Percentiles rank a stretch among this genome's conserved stretches.
Evolutionary conservation across 768 basidiomycete species (phyloP).

Genomic region (Psilocybe cubensis): DNA sequence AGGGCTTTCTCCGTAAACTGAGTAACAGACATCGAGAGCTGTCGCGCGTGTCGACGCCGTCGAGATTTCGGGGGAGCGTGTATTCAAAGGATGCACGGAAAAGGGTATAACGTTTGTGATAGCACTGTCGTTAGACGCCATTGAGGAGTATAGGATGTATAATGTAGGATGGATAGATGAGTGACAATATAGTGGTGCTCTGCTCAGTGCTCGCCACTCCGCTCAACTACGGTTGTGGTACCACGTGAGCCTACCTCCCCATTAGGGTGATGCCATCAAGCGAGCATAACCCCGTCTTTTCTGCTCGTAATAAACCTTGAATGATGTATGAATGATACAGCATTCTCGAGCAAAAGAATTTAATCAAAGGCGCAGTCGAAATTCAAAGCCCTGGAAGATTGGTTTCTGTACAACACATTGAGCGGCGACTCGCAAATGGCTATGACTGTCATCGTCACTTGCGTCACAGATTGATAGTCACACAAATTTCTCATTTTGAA

Average conservation of each 20-base stretch:
- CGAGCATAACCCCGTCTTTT: too few species aligned
- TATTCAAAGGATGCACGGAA: constrained; percentile 17
- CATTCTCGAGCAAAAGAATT: too few species aligned
- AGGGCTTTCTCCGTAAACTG: constrained; percentile 64
- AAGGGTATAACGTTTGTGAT: constrained; percentile 22
- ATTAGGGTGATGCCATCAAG: background rate
- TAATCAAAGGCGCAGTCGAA: too few species aligned
- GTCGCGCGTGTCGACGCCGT: constrained; percentile 53
- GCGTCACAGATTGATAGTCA: constrained; percentile 25
- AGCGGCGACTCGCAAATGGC: too few species aligned
- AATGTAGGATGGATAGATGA: background rate
- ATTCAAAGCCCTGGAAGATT: too few species aligned
- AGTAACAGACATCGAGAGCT: constrained; percentile 70
- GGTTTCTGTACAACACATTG: too few species aligned
- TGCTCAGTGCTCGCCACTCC: background rate
- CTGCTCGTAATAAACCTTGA: too few species aligned
- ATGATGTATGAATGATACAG: too few species aligned
- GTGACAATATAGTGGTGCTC: background rate
- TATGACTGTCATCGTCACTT: too few species aligned
- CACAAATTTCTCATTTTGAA: constrained; percentile 26
- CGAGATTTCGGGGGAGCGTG: constrained; percentile 36
- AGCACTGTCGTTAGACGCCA: constrained; percentile 16
- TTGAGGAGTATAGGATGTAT: constrained; percentile 1
- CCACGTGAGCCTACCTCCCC: background rate
- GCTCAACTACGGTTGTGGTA: background rate